These are phyloP conservation scores for Collybiopsis luxurians DNA, from an alignment of 768 basidiomycete species.

Conservation along the genomic window DNA sequence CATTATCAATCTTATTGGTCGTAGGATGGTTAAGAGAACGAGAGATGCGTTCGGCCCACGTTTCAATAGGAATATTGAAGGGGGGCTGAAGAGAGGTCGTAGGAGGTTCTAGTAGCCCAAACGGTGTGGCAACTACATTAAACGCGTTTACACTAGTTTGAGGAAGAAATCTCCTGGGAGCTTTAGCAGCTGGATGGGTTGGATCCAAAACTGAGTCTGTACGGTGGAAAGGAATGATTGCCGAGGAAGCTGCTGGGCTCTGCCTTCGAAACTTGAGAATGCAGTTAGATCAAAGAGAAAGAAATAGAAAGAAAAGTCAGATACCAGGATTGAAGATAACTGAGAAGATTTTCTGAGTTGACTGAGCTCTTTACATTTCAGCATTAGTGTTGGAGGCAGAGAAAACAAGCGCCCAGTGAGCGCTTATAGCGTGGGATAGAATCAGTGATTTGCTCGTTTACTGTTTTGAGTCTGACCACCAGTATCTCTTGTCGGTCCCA, in stretches of 20 bases:
- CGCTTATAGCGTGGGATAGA: background rate
- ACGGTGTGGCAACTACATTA: background rate
- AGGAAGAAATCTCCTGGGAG: background rate
- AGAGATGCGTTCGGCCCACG: slow-evolving; percentile 3
- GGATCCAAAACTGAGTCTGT: background rate
- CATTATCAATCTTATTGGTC: background rate
- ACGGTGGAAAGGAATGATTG: background rate
- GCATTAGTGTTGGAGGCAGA: too few species aligned
- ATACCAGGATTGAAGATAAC: background rate
- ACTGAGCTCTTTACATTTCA: slow-evolving; percentile 7
- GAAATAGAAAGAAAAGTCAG: background rate
- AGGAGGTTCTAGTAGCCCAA: background rate
- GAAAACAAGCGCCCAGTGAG: too few species aligned
- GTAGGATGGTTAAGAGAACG: background rate
- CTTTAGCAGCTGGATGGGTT: background rate
- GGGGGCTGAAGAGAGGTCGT: slow-evolving; percentile 1
- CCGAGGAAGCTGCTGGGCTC: background rate
- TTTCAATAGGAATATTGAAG: slow-evolving; percentile 1
- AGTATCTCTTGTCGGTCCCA: too few species aligned
- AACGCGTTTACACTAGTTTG: background rate
- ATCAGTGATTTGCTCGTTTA: too few species aligned
- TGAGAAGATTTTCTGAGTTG: background rate
- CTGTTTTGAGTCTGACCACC: too few species aligned
- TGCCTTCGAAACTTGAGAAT: slow-evolving; percentile 3
- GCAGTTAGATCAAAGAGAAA: background rate